Base-by-base conservation (phyloP, 2,329 filamentous ascomycete genomes). In the Periconia macrospinosa region DNA sequence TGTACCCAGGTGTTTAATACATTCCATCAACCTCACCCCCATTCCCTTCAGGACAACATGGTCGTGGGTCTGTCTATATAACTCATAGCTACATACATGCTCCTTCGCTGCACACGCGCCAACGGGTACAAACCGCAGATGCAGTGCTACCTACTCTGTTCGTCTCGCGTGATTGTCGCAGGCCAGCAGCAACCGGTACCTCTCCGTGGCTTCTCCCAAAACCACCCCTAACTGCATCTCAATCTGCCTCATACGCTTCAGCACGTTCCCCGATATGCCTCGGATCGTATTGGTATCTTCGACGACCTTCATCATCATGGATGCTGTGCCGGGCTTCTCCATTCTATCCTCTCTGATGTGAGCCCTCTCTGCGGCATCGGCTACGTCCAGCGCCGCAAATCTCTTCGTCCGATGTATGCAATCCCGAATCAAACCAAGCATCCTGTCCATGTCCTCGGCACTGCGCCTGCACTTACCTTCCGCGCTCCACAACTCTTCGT, bases 221-320 rank as follows among this genome's bases (percentile, higher is more conserved):
- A 58, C 37, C 8, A 18, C 48, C 3, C 52, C 45, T n/a, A 65
- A 48, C 19, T 47, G 35, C 10, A 10, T 42, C 17, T 60, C 55
- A 42, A 63, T 41, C 5, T 18, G 13, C 1, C 37, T 35, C 30
- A 60, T 20, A 13, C 53, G 54, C 14, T 35, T 18, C 8, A 54
- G 35, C 27, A 61, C 54, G 42, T 52, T 23, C 33, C 18, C 42
- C 15, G 61, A 41, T 19, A 47, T 49, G 11, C 15, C 43, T 19
- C 46, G 47, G 19, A 59, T 20, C 15, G 37, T 45, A 27, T 30
- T n/a, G 11, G 53, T 54, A 15, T 58, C 56, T 1, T 52, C 30
- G 8, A 54, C 19, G 2, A 60, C 56, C 27, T 58, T 46, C 30
- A 54, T 41, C 50, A 63, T 65, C 40, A 60, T 56, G 1, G 6